phyloP scores from a whole-genome alignment of 768 basidiomycete genomes.

The Xerocomellus chrysenteron region DNA sequence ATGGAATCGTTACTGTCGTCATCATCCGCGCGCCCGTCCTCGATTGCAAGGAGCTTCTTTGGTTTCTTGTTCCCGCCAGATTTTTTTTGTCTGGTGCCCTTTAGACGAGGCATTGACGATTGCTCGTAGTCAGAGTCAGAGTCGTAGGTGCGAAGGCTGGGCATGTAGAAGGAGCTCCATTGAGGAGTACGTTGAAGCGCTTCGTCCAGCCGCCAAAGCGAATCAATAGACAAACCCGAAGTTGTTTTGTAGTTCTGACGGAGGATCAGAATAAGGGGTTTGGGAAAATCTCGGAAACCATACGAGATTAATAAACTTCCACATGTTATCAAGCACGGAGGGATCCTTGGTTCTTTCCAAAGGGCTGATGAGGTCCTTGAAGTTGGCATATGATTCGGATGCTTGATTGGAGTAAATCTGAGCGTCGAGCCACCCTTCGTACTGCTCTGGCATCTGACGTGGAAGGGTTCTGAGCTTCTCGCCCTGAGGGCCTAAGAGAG shows the following conservation, averaged over 20 bases:
- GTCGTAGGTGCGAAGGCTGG: slow-evolving; percentile 16
- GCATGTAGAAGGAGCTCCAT: slow-evolving; percentile 50
- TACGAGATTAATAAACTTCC: slow-evolving; percentile 63
- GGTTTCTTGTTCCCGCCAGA: slow-evolving; percentile 25
- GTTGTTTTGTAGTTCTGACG: slow-evolving; percentile 56
- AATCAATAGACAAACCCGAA: slow-evolving; percentile 56
- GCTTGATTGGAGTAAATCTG: slow-evolving; percentile 61
- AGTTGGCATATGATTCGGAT: slow-evolving; percentile 46
- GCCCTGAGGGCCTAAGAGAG: slow-evolving; percentile 57
- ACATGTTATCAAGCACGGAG: slow-evolving; percentile 55
- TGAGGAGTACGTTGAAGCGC: slow-evolving; percentile 53
- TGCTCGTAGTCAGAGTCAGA: slow-evolving; percentile 31
- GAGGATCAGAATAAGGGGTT: slow-evolving; percentile 4
- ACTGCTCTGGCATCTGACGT: slow-evolving; percentile 57
- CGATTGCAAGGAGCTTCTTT: slow-evolving; percentile 49
- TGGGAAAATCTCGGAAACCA: slow-evolving; percentile 15
- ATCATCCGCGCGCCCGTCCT: slow-evolving; percentile 39
- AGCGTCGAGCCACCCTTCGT: slow-evolving; percentile 68
- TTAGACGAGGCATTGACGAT: slow-evolving; percentile 4
- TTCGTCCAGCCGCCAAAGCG: slow-evolving; percentile 61
- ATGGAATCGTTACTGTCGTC: slow-evolving; percentile 53
- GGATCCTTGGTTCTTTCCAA: slow-evolving; percentile 53
- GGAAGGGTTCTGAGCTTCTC: slow-evolving; percentile 49
- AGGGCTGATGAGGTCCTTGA: slow-evolving; percentile 58
- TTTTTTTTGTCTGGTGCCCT: slow-evolving; percentile 18